Percentiles rank a stretch among this genome's conserved stretches.
Conservation (phyloP, 495 filamentous ascomycete species). For the Hypoxylon lienhwacheense region DNA sequence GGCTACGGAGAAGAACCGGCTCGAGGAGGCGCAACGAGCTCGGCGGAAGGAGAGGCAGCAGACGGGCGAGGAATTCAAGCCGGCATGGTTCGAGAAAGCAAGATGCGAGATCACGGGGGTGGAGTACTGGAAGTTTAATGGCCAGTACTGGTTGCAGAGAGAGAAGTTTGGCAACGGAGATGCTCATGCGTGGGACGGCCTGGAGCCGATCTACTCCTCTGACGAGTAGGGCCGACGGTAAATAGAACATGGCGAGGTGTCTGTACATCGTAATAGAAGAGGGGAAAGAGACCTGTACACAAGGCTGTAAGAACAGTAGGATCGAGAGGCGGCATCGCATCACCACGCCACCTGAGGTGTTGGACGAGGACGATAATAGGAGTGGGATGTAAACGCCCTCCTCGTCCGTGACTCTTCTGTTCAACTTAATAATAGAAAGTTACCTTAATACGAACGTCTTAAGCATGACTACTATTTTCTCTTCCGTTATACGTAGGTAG, state of each 20-base stretch:
- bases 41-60: conserved; percentile 71
- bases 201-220: conserved; percentile 52
- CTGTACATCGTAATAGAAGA: conserved; percentile 12
- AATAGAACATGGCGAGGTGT: conserved; percentile 2
- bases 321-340: conserved; percentile 22
- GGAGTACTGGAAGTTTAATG: conserved; percentile 85
- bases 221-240: conserved; percentile 17
- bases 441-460: not conserved
- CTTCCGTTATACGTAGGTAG: too few relatives aligned
- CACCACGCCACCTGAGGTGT: not conserved
- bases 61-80: conserved; percentile 76
- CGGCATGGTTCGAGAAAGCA: conserved; percentile 80
- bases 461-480: too few relatives aligned
- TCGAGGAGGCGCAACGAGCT: conserved; percentile 91
- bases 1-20: conserved; percentile 88
- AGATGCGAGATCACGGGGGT: conserved; percentile 80
- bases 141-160: conserved; percentile 80
- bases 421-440: not conserved
- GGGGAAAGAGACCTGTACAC: conserved; percentile 7
- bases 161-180: conserved; percentile 56
- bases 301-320: conserved; percentile 21
- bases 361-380: not conserved
- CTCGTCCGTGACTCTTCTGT: not conserved
- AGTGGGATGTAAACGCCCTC: too few relatives aligned
- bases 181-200: conserved; percentile 47